Evolutionary conservation across 768 basidiomycete species (phyloP), one percentile per base, ranked within the genome.

Genomic region (Mycena amicta): DNA sequence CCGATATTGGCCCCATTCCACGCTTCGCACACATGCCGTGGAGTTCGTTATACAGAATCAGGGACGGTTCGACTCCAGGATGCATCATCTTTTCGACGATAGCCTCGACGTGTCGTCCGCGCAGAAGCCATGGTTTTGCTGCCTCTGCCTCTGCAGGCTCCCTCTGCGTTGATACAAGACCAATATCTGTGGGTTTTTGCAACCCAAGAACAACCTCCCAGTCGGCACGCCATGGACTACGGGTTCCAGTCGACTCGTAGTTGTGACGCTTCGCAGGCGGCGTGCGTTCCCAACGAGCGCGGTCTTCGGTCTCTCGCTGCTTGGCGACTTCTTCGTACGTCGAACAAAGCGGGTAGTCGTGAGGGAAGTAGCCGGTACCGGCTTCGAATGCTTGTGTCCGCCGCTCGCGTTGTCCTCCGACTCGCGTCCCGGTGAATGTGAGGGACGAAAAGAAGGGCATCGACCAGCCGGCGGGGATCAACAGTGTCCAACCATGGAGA

Each of bases 361-460:
- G 84, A 22, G 96, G 96, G 70, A 93, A 97, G 60, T 84, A 84
- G 2, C 83, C 67, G 0, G 75, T 73, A 5, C 90, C 91, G 3
- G 90, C 86, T 73, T 98, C 96, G 66, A 91, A 93, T 37, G 84
- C 78, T 65, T 96, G 93, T 4, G 86, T 87, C 63, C 82, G 81
- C 30, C 89, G 84, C 68, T 98, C 93, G 27, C 88, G 84, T 66
- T 95, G 89, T 2, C 95, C 96, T 4, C 83, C 91, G 18, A 96
- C 81, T 5, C 93, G 88, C 1, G 91, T 92, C 22, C 90, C 89
- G 0, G 95, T 94, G 70, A 85, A 87, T 3, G 81, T 80, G 50
- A 99, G 81, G 2, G 95, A 95, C 39, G 80, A 80, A 61, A 92
- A 85, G 74, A 98, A 93, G 1, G 95, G 80, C 88, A 94, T 96